phyloP scores from a whole-genome alignment of 2,329 filamentous ascomycete species.

The Hymenotorrendiella dingleyae region DNA sequence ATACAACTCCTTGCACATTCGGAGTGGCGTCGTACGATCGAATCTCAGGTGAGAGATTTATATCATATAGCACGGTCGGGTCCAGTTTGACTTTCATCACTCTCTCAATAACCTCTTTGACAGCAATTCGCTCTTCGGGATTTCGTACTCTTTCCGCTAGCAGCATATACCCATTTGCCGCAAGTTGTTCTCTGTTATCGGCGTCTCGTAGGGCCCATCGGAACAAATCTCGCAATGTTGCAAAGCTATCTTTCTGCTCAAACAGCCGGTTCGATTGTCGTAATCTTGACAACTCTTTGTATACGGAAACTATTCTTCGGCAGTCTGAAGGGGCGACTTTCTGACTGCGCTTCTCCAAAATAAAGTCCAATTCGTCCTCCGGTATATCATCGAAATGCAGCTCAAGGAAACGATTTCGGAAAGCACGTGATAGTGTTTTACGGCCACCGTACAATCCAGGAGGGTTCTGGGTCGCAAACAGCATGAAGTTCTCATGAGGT shows the following conservation, averaged over 20 bases:
- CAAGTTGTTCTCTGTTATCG: slow-evolving; percentile 81
- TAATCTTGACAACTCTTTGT: slow-evolving; percentile 83
- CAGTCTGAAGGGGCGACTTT: slow-evolving; percentile 88
- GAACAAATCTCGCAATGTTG: slow-evolving; percentile 91
- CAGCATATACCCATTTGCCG: slow-evolving; percentile 91
- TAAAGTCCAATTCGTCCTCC: slow-evolving; percentile 85
- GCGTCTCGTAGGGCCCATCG: slow-evolving; percentile 85
- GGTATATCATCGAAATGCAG: slow-evolving; percentile 98
- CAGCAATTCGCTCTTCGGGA: slow-evolving; percentile 73
- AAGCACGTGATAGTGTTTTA: slow-evolving; percentile 88
- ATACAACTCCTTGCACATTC: slow-evolving; percentile 67
- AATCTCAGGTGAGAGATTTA: slow-evolving; percentile 50
- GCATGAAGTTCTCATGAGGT: slow-evolving; percentile 91
- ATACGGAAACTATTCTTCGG: slow-evolving; percentile 83
- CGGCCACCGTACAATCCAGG: slow-evolving; percentile 91
- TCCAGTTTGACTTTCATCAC: slow-evolving; percentile 85
- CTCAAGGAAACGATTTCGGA: slow-evolving; percentile 94
- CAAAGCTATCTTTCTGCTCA: slow-evolving; percentile 96
- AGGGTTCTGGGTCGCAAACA: slow-evolving; percentile 97
- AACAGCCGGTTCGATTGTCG: slow-evolving; percentile 89
- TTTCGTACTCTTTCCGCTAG: slow-evolving; percentile 93
- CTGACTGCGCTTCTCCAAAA: slow-evolving; percentile 80
- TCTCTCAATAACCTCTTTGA: slow-evolving; percentile 82
- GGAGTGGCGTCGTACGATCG: slow-evolving; percentile 39
- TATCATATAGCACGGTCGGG: slow-evolving; percentile 64